These are phyloP conservation scores for Fusarium goolgardi DNA, from an alignment of 2,329 filamentous ascomycete genomes.

Conservation along the genomic window DNA sequence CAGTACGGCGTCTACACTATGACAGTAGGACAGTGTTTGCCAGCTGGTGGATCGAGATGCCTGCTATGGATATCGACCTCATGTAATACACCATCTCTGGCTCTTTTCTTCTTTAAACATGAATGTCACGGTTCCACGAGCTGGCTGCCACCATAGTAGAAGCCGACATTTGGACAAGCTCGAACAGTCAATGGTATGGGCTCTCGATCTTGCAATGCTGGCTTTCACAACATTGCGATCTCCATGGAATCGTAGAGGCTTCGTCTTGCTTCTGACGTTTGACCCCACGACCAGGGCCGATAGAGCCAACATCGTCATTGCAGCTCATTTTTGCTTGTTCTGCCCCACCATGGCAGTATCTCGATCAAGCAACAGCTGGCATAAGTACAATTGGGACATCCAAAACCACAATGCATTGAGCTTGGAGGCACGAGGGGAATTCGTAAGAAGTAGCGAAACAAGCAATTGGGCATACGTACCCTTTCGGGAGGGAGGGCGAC, in stretches of 20 bases:
- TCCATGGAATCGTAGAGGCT: slow-evolving; percentile 5
- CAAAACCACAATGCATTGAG: background rate
- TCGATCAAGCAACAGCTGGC: slow-evolving; percentile 20
- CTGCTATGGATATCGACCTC: slow-evolving; percentile 2
- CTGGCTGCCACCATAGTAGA: background rate
- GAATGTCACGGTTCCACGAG: slow-evolving; percentile 31
- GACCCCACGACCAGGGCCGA: slow-evolving; percentile 3
- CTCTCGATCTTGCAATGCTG: background rate
- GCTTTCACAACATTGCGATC: background rate
- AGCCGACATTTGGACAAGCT: slow-evolving; percentile 1
- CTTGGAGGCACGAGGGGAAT: background rate
- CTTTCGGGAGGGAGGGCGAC: slow-evolving; percentile 67
- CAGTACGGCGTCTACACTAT: slow-evolving; percentile 9
- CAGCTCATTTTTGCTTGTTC: slow-evolving; percentile 25
- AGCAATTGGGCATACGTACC: slow-evolving; percentile 64
- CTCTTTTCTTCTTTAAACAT: slow-evolving; percentile 15
- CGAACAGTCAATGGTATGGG: background rate
- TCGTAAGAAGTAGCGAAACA: slow-evolving; percentile 2
- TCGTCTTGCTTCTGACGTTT: slow-evolving; percentile 26
- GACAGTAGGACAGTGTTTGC: slow-evolving; percentile 29
- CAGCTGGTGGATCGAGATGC: slow-evolving; percentile 15
- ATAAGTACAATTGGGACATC: slow-evolving; percentile 3
- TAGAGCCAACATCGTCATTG: slow-evolving; percentile 36
- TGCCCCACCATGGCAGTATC: slow-evolving; percentile 31
- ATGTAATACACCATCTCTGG: slow-evolving; percentile 14